Conservation (phyloP, 2,329 filamentous ascomycete species). For the Anisogramma anomala region DNA sequence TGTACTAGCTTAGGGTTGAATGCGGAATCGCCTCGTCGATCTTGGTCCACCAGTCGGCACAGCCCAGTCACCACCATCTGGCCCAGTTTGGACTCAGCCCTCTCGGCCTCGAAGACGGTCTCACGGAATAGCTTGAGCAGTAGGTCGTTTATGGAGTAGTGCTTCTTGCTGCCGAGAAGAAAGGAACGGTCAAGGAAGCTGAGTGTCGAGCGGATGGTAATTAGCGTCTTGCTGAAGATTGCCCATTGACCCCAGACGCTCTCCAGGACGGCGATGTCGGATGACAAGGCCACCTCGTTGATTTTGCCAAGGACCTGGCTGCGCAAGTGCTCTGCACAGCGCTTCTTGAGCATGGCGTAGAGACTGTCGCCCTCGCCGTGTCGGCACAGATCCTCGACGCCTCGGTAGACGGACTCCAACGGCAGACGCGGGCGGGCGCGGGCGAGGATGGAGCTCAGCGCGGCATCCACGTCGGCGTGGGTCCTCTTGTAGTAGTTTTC, state of each 20-base stretch:
- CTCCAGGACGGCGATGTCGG: conserved; percentile 53
- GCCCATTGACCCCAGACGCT: conserved; percentile 52
- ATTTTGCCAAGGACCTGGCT: conserved; percentile 45
- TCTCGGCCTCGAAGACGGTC: conserved; percentile 33
- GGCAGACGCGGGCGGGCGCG: conserved; percentile 53
- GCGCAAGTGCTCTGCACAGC: conserved; percentile 58
- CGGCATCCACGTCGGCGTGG: conserved; percentile 61
- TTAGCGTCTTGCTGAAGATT: conserved; percentile 58
- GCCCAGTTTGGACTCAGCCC: conserved; percentile 13
- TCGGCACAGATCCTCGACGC: conserved; percentile 83
- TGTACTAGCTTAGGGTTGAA: conserved; percentile 58
- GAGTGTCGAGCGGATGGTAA: conserved; percentile 75
- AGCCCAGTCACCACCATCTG: conserved; percentile 44
- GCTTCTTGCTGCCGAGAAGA: conserved; percentile 60
- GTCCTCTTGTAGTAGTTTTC: conserved; percentile 68
- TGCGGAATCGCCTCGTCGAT: conserved; percentile 47
- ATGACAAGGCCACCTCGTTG: conserved; percentile 36
- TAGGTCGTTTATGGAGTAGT: conserved; percentile 68
- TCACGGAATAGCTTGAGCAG: conserved; percentile 63
- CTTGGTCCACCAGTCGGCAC: conserved; percentile 62
- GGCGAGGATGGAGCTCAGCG: conserved; percentile 62
- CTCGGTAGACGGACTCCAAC: conserved; percentile 80
- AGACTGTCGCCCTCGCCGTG: conserved; percentile 60
- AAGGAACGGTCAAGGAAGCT: conserved; percentile 90
- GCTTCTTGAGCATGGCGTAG: conserved; percentile 51